Evolutionary conservation across 2,329 filamentous ascomycete species (phyloP).

Genomic region (Bipolaris bicolor): DNA sequence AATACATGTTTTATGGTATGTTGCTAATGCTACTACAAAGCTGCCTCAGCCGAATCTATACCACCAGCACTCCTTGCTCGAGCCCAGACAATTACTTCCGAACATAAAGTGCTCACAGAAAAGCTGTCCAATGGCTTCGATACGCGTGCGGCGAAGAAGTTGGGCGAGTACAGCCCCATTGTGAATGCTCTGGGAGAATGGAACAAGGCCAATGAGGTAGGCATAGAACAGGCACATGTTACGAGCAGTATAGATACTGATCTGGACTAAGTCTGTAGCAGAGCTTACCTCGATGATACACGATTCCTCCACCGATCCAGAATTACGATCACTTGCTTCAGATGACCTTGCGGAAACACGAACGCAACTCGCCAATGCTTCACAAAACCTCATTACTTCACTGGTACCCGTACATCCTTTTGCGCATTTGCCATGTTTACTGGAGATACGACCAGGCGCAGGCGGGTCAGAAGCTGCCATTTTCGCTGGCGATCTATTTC

Average conservation of each 20-base stretch:
- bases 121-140: conserved; percentile 63
- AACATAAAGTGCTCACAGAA: conserved; percentile 61
- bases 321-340: conserved; percentile 64
- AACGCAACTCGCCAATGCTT: conserved; percentile 66
- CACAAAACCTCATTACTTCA: conserved; percentile 72
- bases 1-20: not conserved
- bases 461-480: conserved; percentile 90
- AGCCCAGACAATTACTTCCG: conserved; percentile 61
- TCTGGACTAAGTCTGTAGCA: conserved; percentile 54
- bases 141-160: conserved; percentile 61
- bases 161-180: conserved; percentile 62
- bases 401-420: conserved; percentile 91
- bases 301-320: conserved; percentile 67
- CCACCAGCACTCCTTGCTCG: conserved; percentile 62
- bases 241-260: conserved; percentile 23
- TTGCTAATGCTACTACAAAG: conserved; percentile 22
- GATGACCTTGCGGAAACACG: conserved; percentile 75
- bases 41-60: conserved; percentile 45
- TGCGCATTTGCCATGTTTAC: conserved; percentile 82
- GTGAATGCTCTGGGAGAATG: conserved; percentile 62
- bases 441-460: conserved; percentile 91
- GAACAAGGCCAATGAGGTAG: conserved; percentile 63
- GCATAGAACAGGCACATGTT: conserved; percentile 16
- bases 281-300: conserved; percentile 79
- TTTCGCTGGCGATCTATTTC: conserved; percentile 84